A percentile compares a stretch with the other conserved stretches of the same genome.
These are phyloP conservation scores for Aspergillus hancockii DNA, from an alignment of 495 filamentous ascomycete species.

Conservation along the genomic window DNA sequence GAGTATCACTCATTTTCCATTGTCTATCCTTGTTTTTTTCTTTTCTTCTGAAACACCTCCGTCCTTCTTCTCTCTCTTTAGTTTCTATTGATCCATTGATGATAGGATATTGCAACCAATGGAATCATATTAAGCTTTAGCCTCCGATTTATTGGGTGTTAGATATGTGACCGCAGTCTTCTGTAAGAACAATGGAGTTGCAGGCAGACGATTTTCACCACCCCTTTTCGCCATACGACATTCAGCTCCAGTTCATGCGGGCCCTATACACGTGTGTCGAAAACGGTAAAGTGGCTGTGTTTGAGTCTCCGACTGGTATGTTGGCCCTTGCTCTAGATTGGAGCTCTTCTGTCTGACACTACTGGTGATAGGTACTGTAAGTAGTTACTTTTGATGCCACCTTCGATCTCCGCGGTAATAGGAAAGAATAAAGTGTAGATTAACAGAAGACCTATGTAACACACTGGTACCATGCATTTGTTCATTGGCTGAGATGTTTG, in stretches of 20 bases:
- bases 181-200: constrained; percentile 21
- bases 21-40: too few species aligned
- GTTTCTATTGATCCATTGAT: too few species aligned
- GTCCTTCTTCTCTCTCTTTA: too few species aligned
- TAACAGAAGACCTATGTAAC: not conserved
- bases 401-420: not conserved
- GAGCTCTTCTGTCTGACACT: constrained; percentile 15
- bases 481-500: constrained; percentile 4
- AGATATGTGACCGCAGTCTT: not conserved
- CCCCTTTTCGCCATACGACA: constrained; percentile 86
- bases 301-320: constrained; percentile 88
- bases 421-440: not conserved
- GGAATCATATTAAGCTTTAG: not conserved
- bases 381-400: constrained; percentile 11
- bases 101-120: not conserved
- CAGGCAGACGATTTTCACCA: constrained; percentile 73
- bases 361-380: constrained; percentile 41
- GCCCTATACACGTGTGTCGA: constrained; percentile 82
- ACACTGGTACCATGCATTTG: not conserved
- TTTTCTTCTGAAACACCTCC: too few species aligned
- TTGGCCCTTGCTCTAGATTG: not conserved
- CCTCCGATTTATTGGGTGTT: not conserved
- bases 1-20: too few species aligned
- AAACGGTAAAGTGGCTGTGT: constrained; percentile 78
- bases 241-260: constrained; percentile 89